These are phyloP conservation scores for Aspergillus ruber DNA, from an alignment of 2,329 filamentous ascomycete species.

Conservation along the genomic window DNA sequence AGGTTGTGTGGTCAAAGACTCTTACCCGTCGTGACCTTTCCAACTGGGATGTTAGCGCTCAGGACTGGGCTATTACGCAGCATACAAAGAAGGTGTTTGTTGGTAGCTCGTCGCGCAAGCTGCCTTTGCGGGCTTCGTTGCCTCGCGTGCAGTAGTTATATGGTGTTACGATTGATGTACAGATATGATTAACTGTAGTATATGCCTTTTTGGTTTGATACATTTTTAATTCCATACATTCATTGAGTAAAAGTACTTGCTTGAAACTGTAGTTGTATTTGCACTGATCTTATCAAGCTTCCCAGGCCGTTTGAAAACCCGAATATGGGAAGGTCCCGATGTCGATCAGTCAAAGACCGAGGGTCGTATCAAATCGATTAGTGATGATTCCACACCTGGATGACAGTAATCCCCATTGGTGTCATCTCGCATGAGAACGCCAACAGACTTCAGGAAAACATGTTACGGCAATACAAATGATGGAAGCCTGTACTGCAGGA, in stretches of 20 bases:
- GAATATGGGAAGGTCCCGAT: too few species aligned
- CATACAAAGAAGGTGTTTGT: slow-evolving; percentile 56
- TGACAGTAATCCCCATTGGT: too few species aligned
- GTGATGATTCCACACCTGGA: too few species aligned
- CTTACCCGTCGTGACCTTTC: slow-evolving; percentile 75
- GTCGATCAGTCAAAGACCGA: too few species aligned
- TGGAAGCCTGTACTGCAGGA: too few species aligned
- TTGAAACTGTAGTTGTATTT: neutral
- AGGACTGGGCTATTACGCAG: slow-evolving; percentile 70
- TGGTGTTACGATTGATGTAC: neutral
- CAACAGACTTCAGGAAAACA: too few species aligned
- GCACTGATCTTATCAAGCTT: neutral
- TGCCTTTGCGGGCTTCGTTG: slow-evolving; percentile 42
- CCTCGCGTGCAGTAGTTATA: slow-evolving; percentile 17
- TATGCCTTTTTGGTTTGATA: neutral
- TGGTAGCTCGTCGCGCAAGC: slow-evolving; percentile 52
- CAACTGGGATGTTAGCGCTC: slow-evolving; percentile 73
- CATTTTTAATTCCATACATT: neutral
- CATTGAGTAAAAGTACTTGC: neutral
- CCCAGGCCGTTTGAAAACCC: too few species aligned
- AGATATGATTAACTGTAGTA: neutral
- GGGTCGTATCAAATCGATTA: too few species aligned
- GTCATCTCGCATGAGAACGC: too few species aligned
- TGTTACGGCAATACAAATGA: too few species aligned
- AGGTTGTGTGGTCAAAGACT: slow-evolving; percentile 58